Evolutionary conservation across 306 rosid species (phyloP).

Genomic region (Astragalus membranaceus): DNA sequence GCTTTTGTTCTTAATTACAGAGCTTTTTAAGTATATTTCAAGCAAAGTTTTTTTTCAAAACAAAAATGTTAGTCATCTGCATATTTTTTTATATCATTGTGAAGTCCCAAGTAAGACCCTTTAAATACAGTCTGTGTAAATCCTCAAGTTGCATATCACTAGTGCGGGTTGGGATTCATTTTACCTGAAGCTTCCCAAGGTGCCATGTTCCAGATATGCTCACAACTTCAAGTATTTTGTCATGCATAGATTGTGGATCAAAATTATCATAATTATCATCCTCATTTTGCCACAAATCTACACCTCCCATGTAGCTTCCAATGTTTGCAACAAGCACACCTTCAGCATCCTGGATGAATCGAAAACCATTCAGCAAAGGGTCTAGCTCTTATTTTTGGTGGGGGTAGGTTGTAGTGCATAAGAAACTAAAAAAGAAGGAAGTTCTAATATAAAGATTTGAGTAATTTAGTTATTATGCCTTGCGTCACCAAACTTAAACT

Average conservation of each 20-base stretch:
- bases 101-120: conserved; percentile 9
- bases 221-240: conserved; percentile 92
- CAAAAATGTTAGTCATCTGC: not conserved
- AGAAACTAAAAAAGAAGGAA: not conserved
- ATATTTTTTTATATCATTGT: conserved; percentile 8
- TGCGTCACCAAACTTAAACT: not conserved
- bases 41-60: not conserved
- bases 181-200: conserved; percentile 97
- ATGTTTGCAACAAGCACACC: conserved; percentile 98
- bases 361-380: conserved; percentile 9
- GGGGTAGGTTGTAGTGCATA: not conserved
- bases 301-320: conserved; percentile 99
- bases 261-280: conserved; percentile 88
- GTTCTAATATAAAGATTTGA: not conserved
- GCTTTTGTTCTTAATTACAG: not conserved
- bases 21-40: not conserved
- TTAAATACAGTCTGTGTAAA: not conserved
- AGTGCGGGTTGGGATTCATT: not conserved
- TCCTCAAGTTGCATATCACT: not conserved
- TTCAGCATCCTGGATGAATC: conserved; percentile 80
- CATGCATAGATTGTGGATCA: conserved; percentile 98
- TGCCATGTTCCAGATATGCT: conserved; percentile 99
- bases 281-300: conserved; percentile 98
- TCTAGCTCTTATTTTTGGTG: not conserved
- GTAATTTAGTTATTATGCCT: not conserved